phyloP scores from a whole-genome alignment of 2,329 filamentous ascomycete species.

The Aspergillus unguis region DNA sequence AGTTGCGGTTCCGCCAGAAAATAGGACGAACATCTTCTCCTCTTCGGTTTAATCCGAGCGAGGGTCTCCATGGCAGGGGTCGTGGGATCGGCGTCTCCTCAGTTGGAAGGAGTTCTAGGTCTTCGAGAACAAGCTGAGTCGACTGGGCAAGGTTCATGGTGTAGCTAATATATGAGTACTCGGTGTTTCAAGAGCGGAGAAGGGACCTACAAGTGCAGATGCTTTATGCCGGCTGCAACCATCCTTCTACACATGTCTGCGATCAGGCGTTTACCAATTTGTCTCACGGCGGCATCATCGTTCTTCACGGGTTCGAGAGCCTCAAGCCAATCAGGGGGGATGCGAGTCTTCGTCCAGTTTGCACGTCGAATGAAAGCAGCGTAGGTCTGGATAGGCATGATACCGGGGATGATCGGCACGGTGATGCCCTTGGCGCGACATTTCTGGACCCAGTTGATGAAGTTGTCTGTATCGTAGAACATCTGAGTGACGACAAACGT shows the following conservation, averaged over 20 bases:
- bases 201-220: slow-evolving; percentile 75
- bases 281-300: slow-evolving; percentile 86
- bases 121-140: slow-evolving; percentile 89
- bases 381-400: slow-evolving; percentile 94
- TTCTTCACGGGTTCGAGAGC: slow-evolving; percentile 92
- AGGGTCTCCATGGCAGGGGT: slow-evolving; percentile 93
- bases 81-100: slow-evolving; percentile 76
- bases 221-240: slow-evolving; percentile 74
- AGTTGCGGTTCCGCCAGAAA: slow-evolving; percentile 97
- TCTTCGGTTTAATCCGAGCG: slow-evolving; percentile 79
- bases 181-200: not conserved
- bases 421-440: slow-evolving; percentile 81
- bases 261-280: slow-evolving; percentile 81
- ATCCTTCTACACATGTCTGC: slow-evolving; percentile 87
- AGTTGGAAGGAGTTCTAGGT: slow-evolving; percentile 77
- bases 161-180: slow-evolving; percentile 53
- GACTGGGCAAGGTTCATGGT: slow-evolving; percentile 98
- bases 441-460: slow-evolving; percentile 83
- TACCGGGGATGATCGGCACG: slow-evolving; percentile 78
- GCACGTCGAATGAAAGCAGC: slow-evolving; percentile 86
- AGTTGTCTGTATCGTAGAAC: slow-evolving; percentile 98
- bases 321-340: slow-evolving; percentile 77
- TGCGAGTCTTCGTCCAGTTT: slow-evolving; percentile 82
- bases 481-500: slow-evolving; percentile 97
- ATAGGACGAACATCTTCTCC: slow-evolving; percentile 96